These are phyloP conservation scores for Schoenoplectus tabernaemontani DNA, from an alignment of 202 grass and related monocot species.

Conservation along the genomic window DNA sequence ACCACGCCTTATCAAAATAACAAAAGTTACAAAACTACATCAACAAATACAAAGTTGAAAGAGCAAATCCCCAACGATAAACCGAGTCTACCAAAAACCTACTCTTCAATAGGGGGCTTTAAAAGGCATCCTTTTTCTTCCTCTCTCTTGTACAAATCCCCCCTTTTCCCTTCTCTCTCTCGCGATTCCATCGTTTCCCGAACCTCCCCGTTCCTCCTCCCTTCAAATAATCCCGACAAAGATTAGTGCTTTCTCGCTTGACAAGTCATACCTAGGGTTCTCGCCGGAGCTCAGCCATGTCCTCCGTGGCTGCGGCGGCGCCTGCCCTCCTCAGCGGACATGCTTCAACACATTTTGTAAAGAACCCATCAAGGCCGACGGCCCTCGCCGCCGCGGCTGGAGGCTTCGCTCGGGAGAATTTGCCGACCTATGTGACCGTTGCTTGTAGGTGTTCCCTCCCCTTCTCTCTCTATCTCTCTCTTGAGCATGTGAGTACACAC, in stretches of 20 bases:
- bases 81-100: not conserved
- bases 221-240: not conserved
- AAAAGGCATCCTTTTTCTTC: not conserved
- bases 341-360: constrained; percentile 96
- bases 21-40: not conserved
- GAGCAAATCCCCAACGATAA: not conserved
- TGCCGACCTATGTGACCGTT: constrained; percentile 89
- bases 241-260: constrained; percentile 18
- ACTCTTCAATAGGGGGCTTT: not conserved
- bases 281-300: constrained; percentile 34
- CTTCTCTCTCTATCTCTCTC: not conserved
- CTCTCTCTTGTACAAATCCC: not conserved
- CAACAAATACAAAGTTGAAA: not conserved
- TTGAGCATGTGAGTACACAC: not conserved
- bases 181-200: not conserved
- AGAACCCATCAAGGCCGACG: constrained; percentile 52
- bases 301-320: constrained; percentile 19
- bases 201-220: not conserved
- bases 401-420: constrained; percentile 50
- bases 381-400: constrained; percentile 58
- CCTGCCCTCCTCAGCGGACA: constrained; percentile 41
- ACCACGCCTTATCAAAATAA: too few species aligned
- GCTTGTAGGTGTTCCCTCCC: constrained; percentile 60
- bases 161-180: constrained; percentile 1
- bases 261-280: constrained; percentile 23